Evolutionary conservation across 2,329 filamentous ascomycete species (phyloP).

Genomic region (Monilinia aucupariae): DNA sequence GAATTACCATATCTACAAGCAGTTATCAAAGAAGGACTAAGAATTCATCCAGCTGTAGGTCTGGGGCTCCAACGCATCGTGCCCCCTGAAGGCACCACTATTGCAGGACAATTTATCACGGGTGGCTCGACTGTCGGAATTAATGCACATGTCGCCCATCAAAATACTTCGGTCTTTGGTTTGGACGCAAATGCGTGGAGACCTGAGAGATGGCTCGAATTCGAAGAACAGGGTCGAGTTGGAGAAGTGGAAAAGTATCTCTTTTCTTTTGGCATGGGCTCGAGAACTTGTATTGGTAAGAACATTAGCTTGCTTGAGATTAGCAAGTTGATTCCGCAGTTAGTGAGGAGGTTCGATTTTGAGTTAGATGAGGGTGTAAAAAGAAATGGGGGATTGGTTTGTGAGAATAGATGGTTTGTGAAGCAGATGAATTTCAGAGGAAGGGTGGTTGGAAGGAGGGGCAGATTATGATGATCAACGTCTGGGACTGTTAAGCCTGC

Average conservation of each 20-base stretch:
- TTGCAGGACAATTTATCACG: slow-evolving; percentile 41
- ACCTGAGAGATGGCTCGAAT: slow-evolving; percentile 47
- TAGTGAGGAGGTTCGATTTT: slow-evolving; percentile 33
- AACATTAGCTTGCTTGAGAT: slow-evolving; percentile 43
- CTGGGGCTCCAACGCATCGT: slow-evolving; percentile 47
- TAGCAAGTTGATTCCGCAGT: slow-evolving; percentile 40
- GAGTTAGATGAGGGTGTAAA: slow-evolving; percentile 23
- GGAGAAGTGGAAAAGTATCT: slow-evolving; percentile 44
- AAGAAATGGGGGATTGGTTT: slow-evolving; percentile 20
- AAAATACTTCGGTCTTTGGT: slow-evolving; percentile 44
- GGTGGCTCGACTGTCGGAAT: slow-evolving; percentile 36
- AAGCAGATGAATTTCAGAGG: slow-evolving; percentile 30
- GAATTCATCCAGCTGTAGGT: slow-evolving; percentile 46
- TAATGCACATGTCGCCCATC: slow-evolving; percentile 35
- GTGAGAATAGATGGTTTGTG: slow-evolving; percentile 32
- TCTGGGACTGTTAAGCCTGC: too few relatives aligned
- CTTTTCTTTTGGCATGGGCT: slow-evolving; percentile 39
- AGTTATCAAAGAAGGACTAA: slow-evolving; percentile 47
- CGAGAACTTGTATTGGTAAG: slow-evolving; percentile 41
- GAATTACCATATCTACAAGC: slow-evolving; percentile 45
- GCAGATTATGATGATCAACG: not conserved
- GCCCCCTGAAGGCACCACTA: slow-evolving; percentile 40
- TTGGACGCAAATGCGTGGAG: slow-evolving; percentile 44
- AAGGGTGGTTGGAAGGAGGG: slow-evolving; percentile 19
- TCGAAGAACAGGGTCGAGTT: slow-evolving; percentile 40